A percentile compares a stretch with the other conserved stretches of the same genome.
Evolutionary conservation across 768 basidiomycete genomes (phyloP).

Genomic region (Macrolepiota fuliginosa): DNA sequence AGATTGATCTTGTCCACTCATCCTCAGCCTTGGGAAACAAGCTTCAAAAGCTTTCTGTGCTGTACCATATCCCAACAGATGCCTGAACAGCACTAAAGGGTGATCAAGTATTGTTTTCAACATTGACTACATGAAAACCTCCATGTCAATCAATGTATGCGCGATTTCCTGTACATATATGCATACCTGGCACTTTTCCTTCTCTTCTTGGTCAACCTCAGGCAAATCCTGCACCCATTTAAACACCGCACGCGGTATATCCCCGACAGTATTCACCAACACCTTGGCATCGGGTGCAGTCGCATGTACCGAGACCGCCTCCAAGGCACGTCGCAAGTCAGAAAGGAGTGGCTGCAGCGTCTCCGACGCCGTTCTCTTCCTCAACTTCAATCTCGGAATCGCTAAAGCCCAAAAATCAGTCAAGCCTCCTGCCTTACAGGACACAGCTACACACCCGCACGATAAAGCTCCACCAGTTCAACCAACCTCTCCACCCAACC

Average conservation of each 20-base stretch:
- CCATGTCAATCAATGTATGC: not conserved
- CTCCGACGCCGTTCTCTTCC: conserved; percentile 40
- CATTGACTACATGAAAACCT: conserved; percentile 16
- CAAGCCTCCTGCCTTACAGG: not conserved
- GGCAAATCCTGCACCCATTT: conserved; percentile 29
- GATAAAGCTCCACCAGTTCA: conserved; percentile 37
- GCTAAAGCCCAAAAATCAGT: conserved; percentile 26
- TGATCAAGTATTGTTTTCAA: conserved; percentile 20
- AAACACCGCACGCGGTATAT: conserved; percentile 23
- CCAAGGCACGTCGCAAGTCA: conserved; percentile 31
- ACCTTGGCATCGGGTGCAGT: conserved; percentile 30
- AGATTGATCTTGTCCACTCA: not conserved
- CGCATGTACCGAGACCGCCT: conserved; percentile 21
- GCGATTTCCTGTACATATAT: not conserved
- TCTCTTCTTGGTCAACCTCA: conserved; percentile 21
- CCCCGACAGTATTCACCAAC: conserved; percentile 26
- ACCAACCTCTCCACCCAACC: conserved; percentile 30
- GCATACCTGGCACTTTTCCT: conserved; percentile 28
- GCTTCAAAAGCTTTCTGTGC: conserved; percentile 45
- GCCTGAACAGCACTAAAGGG: conserved; percentile 20
- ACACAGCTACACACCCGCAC: conserved; percentile 29
- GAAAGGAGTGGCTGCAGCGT: conserved; percentile 39
- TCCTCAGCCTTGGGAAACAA: conserved; percentile 40
- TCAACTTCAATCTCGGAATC: conserved; percentile 42
- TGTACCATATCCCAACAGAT: conserved; percentile 36